These are phyloP conservation scores for Pelargonium myrrhifolium DNA, from an alignment of 441 rosid species.

Conservation along the genomic window DNA sequence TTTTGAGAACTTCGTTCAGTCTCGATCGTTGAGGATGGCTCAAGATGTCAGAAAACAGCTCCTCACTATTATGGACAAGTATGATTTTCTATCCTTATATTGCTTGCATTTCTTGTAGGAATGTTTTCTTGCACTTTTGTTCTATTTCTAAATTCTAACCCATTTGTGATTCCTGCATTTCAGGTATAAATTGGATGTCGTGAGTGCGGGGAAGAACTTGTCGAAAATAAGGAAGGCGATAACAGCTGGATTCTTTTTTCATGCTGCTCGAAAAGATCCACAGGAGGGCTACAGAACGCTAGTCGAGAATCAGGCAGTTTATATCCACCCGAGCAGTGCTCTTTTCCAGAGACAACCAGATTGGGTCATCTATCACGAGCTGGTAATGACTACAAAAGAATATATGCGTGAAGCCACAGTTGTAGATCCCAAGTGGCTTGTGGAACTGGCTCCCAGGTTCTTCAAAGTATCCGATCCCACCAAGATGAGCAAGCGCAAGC, in stretches of 20 bases:
- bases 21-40: slow-evolving; percentile 72
- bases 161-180: slow-evolving; percentile 8
- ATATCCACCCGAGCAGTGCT: slow-evolving; percentile 91
- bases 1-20: slow-evolving; percentile 78
- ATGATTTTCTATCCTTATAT: slow-evolving; percentile 20
- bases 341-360: slow-evolving; percentile 95
- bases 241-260: slow-evolving; percentile 87
- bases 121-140: not conserved
- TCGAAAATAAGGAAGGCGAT: slow-evolving; percentile 83
- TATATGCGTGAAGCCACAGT: slow-evolving; percentile 64
- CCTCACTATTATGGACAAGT: slow-evolving; percentile 86
- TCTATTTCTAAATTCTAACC: slow-evolving; percentile 15
- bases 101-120: not conserved
- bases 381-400: slow-evolving; percentile 82
- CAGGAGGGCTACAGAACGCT: slow-evolving; percentile 88
- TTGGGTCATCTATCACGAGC: slow-evolving; percentile 89
- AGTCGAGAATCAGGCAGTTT: slow-evolving; percentile 88
- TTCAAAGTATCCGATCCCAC: slow-evolving; percentile 64
- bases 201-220: slow-evolving; percentile 80
- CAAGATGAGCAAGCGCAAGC: slow-evolving; percentile 65
- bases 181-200: slow-evolving; percentile 81
- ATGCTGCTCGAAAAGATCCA: slow-evolving; percentile 79
- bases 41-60: slow-evolving; percentile 88
- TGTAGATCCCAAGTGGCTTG: slow-evolving; percentile 68
- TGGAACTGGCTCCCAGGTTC: slow-evolving; percentile 59